Evolutionary conservation across 148 eudicot species (phyloP).

Genomic region (Camellia sinensis): DNA sequence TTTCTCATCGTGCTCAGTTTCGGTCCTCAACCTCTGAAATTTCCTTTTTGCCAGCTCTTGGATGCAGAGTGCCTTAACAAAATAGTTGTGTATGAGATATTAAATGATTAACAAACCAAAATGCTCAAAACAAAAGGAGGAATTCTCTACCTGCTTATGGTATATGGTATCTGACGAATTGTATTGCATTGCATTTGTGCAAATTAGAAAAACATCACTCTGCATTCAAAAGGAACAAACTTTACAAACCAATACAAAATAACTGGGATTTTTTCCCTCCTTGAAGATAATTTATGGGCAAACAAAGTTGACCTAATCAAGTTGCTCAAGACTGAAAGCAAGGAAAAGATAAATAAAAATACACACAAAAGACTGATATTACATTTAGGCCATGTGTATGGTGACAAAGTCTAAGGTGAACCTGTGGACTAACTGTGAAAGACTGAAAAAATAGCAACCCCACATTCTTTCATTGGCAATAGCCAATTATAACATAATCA

Average conservation of each 20-base stretch:
- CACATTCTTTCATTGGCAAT: neutral
- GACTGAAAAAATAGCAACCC: neutral
- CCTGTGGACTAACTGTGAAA: neutral
- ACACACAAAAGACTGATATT: neutral
- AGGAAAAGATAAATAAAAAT: neutral
- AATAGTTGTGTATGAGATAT: constrained; percentile 6
- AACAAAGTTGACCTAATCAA: neutral
- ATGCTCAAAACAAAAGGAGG: neutral
- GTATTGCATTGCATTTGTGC: constrained; percentile 94
- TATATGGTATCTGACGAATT: constrained; percentile 85
- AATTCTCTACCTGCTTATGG: constrained; percentile 63
- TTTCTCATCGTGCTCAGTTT: constrained; percentile 42
- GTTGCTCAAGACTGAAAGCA: neutral
- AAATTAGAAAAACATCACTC: constrained; percentile 80
- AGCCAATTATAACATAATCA: neutral
- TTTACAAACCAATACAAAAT: constrained; percentile 9
- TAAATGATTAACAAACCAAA: constrained; percentile 11
- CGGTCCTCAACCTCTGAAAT: constrained; percentile 54
- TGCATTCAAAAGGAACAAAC: constrained; percentile 38
- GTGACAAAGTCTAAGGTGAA: neutral
- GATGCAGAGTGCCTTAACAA: constrained; percentile 71
- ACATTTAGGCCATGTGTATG: neutral
- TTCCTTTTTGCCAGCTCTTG: constrained; percentile 82
- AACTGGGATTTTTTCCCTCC: neutral
- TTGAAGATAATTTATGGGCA: neutral